phyloP scores from a whole-genome alignment of 2,329 filamentous ascomycete genomes.

The Cryphonectria japonica region DNA sequence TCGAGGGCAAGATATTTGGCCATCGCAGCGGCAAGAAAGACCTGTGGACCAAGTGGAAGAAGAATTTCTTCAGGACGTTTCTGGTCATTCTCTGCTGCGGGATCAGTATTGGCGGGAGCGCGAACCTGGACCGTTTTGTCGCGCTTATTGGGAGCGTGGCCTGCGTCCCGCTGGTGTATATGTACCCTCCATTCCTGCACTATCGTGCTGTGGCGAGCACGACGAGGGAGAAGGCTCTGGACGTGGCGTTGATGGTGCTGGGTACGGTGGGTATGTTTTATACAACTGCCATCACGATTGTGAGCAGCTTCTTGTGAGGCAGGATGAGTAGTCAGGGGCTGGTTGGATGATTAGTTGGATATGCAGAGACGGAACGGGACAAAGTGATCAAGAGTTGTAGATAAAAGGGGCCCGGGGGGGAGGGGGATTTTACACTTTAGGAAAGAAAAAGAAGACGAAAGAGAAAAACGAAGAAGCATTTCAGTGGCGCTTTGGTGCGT shows the following conservation, averaged over 20 bases:
- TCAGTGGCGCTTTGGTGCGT: constrained; percentile 15
- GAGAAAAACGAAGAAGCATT: not conserved
- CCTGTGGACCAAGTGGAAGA: constrained; percentile 72
- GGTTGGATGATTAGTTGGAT: not conserved
- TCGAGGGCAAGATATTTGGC: constrained; percentile 71
- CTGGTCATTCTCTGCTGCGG: constrained; percentile 63
- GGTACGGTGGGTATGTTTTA: constrained; percentile 72
- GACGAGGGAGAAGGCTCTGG: constrained; percentile 58
- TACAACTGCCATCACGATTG: constrained; percentile 66
- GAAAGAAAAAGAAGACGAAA: not conserved
- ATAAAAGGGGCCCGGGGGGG: too few relatives aligned
- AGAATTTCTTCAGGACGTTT: constrained; percentile 66
- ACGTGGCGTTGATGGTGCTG: constrained; percentile 65
- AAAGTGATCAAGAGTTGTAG: not conserved
- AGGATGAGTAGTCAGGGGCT: not conserved
- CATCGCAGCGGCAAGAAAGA: constrained; percentile 69
- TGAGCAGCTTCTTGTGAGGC: constrained; percentile 43
- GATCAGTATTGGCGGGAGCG: constrained; percentile 66
- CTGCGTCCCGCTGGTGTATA: constrained; percentile 76
- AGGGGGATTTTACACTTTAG: not conserved
- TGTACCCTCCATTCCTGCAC: constrained; percentile 74
- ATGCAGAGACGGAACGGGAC: not conserved
- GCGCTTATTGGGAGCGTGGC: constrained; percentile 74
- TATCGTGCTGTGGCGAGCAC: constrained; percentile 67
- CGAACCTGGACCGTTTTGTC: constrained; percentile 74